Evolutionary conservation across 2,329 filamentous ascomycete genomes (phyloP), one percentile per base, ranked within the genome.

Genomic region (Colletotrichum neosansevieriae): DNA sequence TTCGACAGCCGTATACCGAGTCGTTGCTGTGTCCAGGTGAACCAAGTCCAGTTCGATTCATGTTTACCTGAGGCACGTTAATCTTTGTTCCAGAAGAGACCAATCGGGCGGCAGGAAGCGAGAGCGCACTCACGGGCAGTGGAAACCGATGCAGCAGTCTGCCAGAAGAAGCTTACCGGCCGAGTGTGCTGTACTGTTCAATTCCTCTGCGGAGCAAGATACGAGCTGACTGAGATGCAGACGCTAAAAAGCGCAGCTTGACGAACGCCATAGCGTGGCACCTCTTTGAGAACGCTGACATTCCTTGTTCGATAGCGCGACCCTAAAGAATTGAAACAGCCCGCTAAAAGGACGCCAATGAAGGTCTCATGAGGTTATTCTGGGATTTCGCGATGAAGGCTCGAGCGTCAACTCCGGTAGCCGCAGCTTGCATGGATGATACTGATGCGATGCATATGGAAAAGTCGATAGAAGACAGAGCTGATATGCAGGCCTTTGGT

Each of bases 361-460:
- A 50, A 17, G 29, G 34, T n/a, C 36, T 42, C 17, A 44, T 21
- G 44, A 45, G 36, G 50, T 19, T 67, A 67, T 67, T 63, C 50
- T 67, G 24, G 51, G 58, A 67, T 21, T n/a, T 15, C 38, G 44
- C 15, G 29, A 29, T 36, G 19, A 9, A 29, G 58, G 51, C 51
- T 63, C 51, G 50, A 67, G 58, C 58, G 50, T 38, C 34, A 57
- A 36, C n/a, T 38, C 36, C 50, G 49, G 57, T 54, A 44, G 57
- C 47, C 32, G 63, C 40, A 51, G 49, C 11, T 15, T 34, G 58
- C 44, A 19, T 44, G 44, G 32, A 17, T 42, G 15, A 3, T 29
- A n/a, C n/a, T n/a, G n/a, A n/a, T n/a, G n/a, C n/a, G 17, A 19
- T 51, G 58, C 44, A 40, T 17, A 13, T 60, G 29, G 15, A 49